Percentiles rank a stretch among this genome's conserved stretches.
Conservation (phyloP, 1,284 basidiomycete species). For the Neotropicomus parvogracilis region DNA sequence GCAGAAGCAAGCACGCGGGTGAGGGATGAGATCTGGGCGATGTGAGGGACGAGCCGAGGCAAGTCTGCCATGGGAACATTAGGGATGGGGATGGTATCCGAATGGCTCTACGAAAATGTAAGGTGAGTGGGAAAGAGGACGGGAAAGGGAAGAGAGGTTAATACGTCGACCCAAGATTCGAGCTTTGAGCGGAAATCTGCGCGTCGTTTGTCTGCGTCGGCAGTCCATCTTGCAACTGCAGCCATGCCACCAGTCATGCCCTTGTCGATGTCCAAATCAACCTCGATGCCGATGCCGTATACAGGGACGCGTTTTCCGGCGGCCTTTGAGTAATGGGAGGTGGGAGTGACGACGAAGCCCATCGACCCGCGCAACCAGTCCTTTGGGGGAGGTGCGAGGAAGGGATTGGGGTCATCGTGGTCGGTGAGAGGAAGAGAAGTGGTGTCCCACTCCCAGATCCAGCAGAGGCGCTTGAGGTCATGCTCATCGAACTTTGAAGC, state of each 20-base stretch:
- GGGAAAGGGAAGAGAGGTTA: slow-evolving; percentile 9
- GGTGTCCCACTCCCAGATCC: slow-evolving; percentile 86
- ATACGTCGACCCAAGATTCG: slow-evolving; percentile 60
- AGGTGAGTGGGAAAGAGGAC: slow-evolving; percentile 6
- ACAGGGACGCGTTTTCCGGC: slow-evolving; percentile 67
- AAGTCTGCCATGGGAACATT: slow-evolving; percentile 62
- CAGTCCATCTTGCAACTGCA: slow-evolving; percentile 80
- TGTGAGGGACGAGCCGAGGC: slow-evolving; percentile 46
- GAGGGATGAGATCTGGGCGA: slow-evolving; percentile 59
- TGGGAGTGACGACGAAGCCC: slow-evolving; percentile 68
- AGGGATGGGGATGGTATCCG: slow-evolving; percentile 43
- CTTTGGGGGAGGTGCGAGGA: slow-evolving; percentile 49
- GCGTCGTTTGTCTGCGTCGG: slow-evolving; percentile 57
- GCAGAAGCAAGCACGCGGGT: slow-evolving; percentile 66
- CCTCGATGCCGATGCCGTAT: slow-evolving; percentile 80
- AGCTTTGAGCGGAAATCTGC: slow-evolving; percentile 58
- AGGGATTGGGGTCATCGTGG: slow-evolving; percentile 66
- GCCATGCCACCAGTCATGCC: slow-evolving; percentile 76
- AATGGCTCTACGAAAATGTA: slow-evolving; percentile 46
- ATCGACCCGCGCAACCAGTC: slow-evolving; percentile 76
- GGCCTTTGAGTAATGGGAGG: slow-evolving; percentile 63
- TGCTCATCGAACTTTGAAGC: slow-evolving; percentile 58
- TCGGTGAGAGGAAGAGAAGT: slow-evolving; percentile 31
- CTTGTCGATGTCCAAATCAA: slow-evolving; percentile 78
- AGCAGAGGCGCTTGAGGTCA: slow-evolving; percentile 71